phyloP scores from a whole-genome alignment of 2,329 filamentous ascomycete species.

The Cylindrodendrum hubeiense region DNA sequence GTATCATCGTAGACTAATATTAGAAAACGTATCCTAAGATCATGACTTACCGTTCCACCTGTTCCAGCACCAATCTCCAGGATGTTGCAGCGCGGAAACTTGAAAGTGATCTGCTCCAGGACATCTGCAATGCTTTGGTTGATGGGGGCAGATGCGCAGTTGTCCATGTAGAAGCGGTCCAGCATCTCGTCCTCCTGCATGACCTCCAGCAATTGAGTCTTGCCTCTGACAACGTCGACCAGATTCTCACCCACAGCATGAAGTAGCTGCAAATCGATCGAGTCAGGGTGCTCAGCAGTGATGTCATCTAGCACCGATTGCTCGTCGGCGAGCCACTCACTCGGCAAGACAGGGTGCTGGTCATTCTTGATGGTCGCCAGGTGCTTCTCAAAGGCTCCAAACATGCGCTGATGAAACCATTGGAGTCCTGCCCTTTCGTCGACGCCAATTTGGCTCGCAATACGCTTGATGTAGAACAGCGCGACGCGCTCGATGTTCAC shows the following conservation, averaged over 20 bases:
- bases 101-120: conserved; percentile 22
- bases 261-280: conserved; percentile 26
- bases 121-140: conserved; percentile 25
- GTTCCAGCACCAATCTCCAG: conserved; percentile 28
- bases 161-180: conserved; percentile 30
- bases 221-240: conserved; percentile 17
- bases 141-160: conserved; percentile 17
- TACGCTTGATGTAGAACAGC: conserved; percentile 23
- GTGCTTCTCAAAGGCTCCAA: conserved; percentile 24
- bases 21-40: not conserved
- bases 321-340: conserved; percentile 21
- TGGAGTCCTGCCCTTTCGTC: conserved; percentile 19
- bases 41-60: conserved; percentile 8
- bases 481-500: conserved; percentile 22
- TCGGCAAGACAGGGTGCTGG: conserved; percentile 22
- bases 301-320: conserved; percentile 5
- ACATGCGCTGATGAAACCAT: conserved; percentile 24
- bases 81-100: conserved; percentile 21
- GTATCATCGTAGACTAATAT: not conserved
- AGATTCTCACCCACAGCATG: conserved; percentile 27
- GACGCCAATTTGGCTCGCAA: conserved; percentile 10
- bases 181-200: conserved; percentile 27
- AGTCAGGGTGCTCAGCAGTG: conserved; percentile 12
- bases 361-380: conserved; percentile 9
- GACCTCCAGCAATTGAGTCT: conserved; percentile 28